Evolutionary conservation across 768 basidiomycete genomes (phyloP), one percentile per base, ranked within the genome.

Genomic region (Mycena olivaceomarginata): DNA sequence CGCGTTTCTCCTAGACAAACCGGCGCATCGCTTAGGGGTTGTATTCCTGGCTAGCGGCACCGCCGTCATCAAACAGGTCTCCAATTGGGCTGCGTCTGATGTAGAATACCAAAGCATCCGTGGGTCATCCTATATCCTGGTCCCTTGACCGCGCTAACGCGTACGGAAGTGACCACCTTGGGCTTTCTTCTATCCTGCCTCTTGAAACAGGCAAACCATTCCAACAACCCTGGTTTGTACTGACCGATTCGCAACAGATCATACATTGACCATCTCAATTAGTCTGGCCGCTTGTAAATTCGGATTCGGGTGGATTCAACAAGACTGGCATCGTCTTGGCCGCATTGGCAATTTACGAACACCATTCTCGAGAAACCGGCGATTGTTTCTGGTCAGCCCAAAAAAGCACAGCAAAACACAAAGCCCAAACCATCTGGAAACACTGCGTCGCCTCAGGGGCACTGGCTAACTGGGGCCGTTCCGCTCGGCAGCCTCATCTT

Each of bases 231-330:
- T 77, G 87, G 94, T 94, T 82, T 80, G 13, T n/a, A 16, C 63
- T 66, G 57, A 31, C n/a, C 67, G 41, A 57, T 18, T 56, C 8
- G 11, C 46, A 22, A 37, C 20, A 51, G 46, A 41, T 11, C 65
- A 3, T n/a, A 43, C 51, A 64, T 45, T 83, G 20, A 78, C 20
- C 22, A 53, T 18, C 31, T 59, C 41, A 9, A n/a, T 45, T 65
- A 95, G 94, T 97, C 40, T 98, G 96, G 96, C 93, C 94, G 1
- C 92, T 95, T 81, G 88, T 95, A 37, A 89, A 95, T 79, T 89
- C 88, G 69, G 85, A 89, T 39, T 92, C 93, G 0, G 93, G 92
- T 18, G 93, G 94, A 16, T 93, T 90, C 85, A 96, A 97, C 83
- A 92, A 90, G 80, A 90, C 87, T 2, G 94, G 95, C 5, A 83